A percentile compares a stretch with the other conserved stretches of the same genome.
phyloP scores from a whole-genome alignment of 768 basidiomycete genomes.

The Lanmaoa rubissima region DNA sequence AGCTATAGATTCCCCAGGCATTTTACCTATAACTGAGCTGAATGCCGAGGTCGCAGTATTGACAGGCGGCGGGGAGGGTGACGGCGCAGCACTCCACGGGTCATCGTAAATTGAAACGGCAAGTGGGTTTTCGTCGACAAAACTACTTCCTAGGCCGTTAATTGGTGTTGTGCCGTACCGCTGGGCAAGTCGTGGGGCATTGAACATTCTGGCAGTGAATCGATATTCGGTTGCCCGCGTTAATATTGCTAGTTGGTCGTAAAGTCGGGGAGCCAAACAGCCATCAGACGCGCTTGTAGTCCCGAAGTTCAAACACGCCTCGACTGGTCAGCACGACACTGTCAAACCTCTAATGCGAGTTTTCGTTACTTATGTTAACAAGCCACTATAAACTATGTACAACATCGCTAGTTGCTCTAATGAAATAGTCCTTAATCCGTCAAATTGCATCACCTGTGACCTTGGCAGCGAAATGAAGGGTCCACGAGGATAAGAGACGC shows the following conservation, averaged over 20 bases:
- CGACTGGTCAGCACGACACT: background rate
- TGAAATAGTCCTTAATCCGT: constrained; percentile 14
- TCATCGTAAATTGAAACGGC: constrained; percentile 75
- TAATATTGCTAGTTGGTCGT: constrained; percentile 6
- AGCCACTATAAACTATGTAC: constrained; percentile 24
- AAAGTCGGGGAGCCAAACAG: constrained; percentile 13
- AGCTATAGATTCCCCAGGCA: background rate
- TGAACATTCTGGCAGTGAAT: constrained; percentile 62
- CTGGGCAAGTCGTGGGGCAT: constrained; percentile 73
- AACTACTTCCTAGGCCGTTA: constrained; percentile 65
- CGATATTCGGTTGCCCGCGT: constrained; percentile 9
- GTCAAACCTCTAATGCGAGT: background rate
- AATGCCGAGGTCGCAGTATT: constrained; percentile 54
- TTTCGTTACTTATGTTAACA: constrained; percentile 5
- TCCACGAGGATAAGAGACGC: constrained; percentile 86
- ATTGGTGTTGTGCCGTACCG: constrained; percentile 58
- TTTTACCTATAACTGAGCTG: constrained; percentile 65
- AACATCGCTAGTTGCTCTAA: constrained; percentile 10
- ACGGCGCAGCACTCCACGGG: constrained; percentile 76
- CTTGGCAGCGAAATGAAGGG: constrained; percentile 88
- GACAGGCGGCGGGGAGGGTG: constrained; percentile 63
- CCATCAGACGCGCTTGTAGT: background rate
- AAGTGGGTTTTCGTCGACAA: constrained; percentile 75
- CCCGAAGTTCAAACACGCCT: constrained; percentile 4
- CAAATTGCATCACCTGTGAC: constrained; percentile 40